phyloP scores from a whole-genome alignment of 2,329 filamentous ascomycete genomes.

The Colletotrichum endophyticum region DNA sequence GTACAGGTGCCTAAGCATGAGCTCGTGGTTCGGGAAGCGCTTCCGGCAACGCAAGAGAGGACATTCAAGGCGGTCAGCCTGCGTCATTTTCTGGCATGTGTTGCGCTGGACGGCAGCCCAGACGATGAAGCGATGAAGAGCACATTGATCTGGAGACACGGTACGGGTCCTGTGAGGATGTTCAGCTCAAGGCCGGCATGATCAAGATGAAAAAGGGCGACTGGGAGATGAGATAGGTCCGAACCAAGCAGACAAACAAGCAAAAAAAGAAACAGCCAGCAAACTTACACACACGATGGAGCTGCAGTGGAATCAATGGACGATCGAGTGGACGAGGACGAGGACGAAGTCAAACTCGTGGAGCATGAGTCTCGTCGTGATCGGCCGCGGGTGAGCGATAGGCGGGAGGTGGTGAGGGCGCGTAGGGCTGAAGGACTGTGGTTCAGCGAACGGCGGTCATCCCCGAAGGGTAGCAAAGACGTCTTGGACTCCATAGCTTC shows the following conservation, averaged over 20 bases:
- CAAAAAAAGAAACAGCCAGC: neutral
- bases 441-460: slow-evolving; percentile 25
- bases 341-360: slow-evolving; percentile 27
- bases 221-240: neutral
- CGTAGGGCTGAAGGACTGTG: slow-evolving; percentile 35
- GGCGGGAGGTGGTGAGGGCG: slow-evolving; percentile 35
- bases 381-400: slow-evolving; percentile 32
- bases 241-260: neutral
- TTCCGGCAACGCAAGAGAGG: slow-evolving; percentile 57
- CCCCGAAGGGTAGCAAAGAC: slow-evolving; percentile 28
- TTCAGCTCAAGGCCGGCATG: slow-evolving; percentile 8
- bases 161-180: slow-evolving; percentile 45
- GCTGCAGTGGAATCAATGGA: slow-evolving; percentile 25
- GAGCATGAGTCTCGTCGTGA: slow-evolving; percentile 33
- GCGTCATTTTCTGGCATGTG: slow-evolving; percentile 49
- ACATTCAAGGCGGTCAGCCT: slow-evolving; percentile 54
- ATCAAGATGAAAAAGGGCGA: neutral
- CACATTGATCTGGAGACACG: slow-evolving; percentile 53
- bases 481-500: slow-evolving; percentile 35
- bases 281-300: slow-evolving; percentile 38
- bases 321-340: slow-evolving; percentile 26
- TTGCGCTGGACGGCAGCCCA: slow-evolving; percentile 63
- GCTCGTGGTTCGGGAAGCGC: slow-evolving; percentile 55
- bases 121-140: slow-evolving; percentile 58
- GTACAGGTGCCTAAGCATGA: slow-evolving; percentile 59